Percentiles rank a stretch among this genome's conserved stretches.
Conservation (phyloP, 352 stramenopile species). For the Phytophthora vignae region DNA sequence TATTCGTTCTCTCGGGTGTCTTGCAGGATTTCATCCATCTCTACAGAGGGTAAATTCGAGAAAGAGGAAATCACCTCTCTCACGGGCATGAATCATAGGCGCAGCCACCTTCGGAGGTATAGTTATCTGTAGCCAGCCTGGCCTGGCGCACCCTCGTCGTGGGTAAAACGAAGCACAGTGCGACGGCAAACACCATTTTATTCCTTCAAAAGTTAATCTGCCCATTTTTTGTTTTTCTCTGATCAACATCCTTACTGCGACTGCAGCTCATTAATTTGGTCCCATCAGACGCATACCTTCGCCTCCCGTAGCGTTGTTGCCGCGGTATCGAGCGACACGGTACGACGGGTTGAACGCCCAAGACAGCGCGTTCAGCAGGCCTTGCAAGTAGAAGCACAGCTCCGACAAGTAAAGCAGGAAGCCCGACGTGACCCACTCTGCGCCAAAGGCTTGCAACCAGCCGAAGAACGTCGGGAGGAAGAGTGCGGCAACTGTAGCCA, state of each 20-base stretch:
- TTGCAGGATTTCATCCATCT: too few relatives aligned
- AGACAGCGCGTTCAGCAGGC: conserved; percentile 59
- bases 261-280: conserved; percentile 38
- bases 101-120: too few relatives aligned
- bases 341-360: conserved; percentile 72
- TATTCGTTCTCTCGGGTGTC: too few relatives aligned
- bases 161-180: too few relatives aligned
- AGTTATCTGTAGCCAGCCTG: too few relatives aligned
- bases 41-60: too few relatives aligned
- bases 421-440: conserved; percentile 41
- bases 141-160: too few relatives aligned
- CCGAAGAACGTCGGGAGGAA: conserved; percentile 58
- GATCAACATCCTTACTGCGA: conserved; percentile 7
- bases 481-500: conserved; percentile 50
- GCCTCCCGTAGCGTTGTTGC: conserved; percentile 27
- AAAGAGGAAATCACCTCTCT: too few relatives aligned
- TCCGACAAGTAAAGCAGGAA: conserved; percentile 66
- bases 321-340: conserved; percentile 47
- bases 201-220: not conserved
- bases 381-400: conserved; percentile 73
- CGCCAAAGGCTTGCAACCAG: conserved; percentile 47
- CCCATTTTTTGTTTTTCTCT: not conserved
- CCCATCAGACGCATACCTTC: conserved; percentile 41
- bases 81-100: too few relatives aligned
- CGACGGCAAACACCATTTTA: not conserved